phyloP scores from a whole-genome alignment of 2,329 filamentous ascomycete genomes.

The Aspergillus piperis region DNA sequence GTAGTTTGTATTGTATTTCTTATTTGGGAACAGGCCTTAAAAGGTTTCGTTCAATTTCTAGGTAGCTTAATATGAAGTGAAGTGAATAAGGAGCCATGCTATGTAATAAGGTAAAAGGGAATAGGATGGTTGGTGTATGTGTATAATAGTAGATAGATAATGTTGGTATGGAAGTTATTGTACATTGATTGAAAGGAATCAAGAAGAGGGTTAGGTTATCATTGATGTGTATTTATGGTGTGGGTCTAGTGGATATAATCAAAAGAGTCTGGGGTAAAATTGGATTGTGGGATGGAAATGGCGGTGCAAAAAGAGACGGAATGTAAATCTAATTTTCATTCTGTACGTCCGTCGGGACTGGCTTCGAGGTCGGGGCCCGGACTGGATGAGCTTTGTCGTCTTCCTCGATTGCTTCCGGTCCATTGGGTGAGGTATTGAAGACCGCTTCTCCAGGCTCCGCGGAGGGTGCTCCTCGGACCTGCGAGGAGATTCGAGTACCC shows the following conservation, averaged over 20 bases:
- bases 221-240: background rate
- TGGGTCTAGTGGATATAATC: background rate
- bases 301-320: background rate
- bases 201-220: background rate
- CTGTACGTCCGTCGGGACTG: background rate
- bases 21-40: too few relatives aligned
- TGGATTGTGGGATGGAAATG: background rate
- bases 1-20: too few relatives aligned
- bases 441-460: constrained; percentile 28
- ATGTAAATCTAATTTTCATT: constrained; percentile 4
- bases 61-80: too few relatives aligned
- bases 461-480: constrained; percentile 30
- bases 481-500: constrained; percentile 23
- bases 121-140: background rate
- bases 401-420: constrained; percentile 14
- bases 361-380: constrained; percentile 16
- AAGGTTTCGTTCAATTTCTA: too few relatives aligned
- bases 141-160: background rate
- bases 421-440: constrained; percentile 28
- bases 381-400: background rate
- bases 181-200: background rate
- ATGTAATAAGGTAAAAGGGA: too few relatives aligned
- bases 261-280: background rate
- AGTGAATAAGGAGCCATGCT: too few relatives aligned
- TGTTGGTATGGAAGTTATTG: background rate